Percentiles rank a stretch among this genome's conserved stretches.
These are phyloP conservation scores for Colletotrichum eremochloae DNA, from an alignment of 2,329 filamentous ascomycete species.

Conservation along the genomic window DNA sequence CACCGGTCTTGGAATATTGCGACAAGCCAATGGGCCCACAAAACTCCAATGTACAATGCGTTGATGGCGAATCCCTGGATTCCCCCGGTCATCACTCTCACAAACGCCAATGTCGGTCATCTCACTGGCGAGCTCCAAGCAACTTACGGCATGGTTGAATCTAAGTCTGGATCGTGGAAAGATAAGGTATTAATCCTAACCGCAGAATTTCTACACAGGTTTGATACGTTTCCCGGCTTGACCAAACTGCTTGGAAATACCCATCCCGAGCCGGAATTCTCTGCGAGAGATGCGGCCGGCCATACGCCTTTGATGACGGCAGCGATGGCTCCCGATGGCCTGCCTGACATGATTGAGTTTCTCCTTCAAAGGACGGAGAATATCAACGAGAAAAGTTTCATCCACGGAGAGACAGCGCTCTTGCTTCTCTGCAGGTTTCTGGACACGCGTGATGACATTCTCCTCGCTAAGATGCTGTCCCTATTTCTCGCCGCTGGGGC, in stretches of 20 bases:
- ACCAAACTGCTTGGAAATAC: background rate
- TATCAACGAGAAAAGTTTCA: constrained; percentile 35
- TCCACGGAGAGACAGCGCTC: constrained; percentile 31
- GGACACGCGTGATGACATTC: constrained; percentile 13
- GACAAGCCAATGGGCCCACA: background rate
- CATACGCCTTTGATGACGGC: constrained; percentile 43
- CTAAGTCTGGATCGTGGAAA: constrained; percentile 9
- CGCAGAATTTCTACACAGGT: background rate
- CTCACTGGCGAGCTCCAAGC: background rate
- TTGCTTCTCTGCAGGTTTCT: constrained; percentile 33
- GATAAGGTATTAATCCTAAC: background rate
- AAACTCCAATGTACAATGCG: background rate
- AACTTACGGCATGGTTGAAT: background rate
- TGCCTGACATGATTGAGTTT: constrained; percentile 37
- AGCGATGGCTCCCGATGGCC: constrained; percentile 24
- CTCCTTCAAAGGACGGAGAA: constrained; percentile 38
- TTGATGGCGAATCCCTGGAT: background rate
- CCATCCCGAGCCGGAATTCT: background rate
- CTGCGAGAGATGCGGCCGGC: background rate
- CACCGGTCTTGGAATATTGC: constrained; percentile 18
- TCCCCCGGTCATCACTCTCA: constrained; percentile 15
- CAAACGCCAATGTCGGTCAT: constrained; percentile 5
- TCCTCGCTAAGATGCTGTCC: constrained; percentile 20
- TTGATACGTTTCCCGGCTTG: background rate
- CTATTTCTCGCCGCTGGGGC: constrained; percentile 42